Base-by-base conservation (phyloP, 148 eudicot species). In the Fagopyrum tataricum region DNA sequence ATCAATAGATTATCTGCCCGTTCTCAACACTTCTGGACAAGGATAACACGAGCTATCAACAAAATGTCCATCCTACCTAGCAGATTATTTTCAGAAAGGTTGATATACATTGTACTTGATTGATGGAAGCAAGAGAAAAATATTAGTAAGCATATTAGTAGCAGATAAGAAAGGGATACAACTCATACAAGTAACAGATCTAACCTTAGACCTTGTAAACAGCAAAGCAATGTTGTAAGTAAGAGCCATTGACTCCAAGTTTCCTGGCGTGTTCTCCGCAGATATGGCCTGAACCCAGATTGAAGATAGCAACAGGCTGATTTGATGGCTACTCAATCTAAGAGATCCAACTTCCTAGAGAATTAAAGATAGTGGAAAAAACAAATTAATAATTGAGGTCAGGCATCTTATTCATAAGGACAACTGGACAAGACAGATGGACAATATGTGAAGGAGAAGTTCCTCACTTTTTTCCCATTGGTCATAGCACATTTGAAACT, bases 221-320 rank as follows among this genome's bases (percentile, higher is more conserved):
- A 88, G 77, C 81, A 90, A 79, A 70, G 88, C 88, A 64, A 87
- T 79, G 76, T 84, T 84, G 79, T 83, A 92, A 67, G 92, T 85
- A 76, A 88, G 93, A 52, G 97, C 89, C 91, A 92, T 85, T 7
- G 97, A 90, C 82, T 90, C 93, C 69, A 92, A 90, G 83, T 83
- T 88, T 79, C 76, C 80, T 18, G 96, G 97, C 72, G 85, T 78
- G 76, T 88, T 92, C 73, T 85, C 96, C 31, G 81, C 47, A 37
- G 79, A 79, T 74, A 82, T 78, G 74, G 91, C 93, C 79, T 92
- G 97, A 82, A 87, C 84, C 97, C 97, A 92, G 76, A 90, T 83
- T 59, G 92, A 91, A 52, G 97, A 90, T 77, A 92, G 96, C 81
- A 92, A 77, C 73, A 90, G 93, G 76, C 91, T 84, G 78, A 92